These are phyloP conservation scores for Paspalum notatum DNA, from an alignment of 176 grass and related monocot species.

Conservation along the genomic window DNA sequence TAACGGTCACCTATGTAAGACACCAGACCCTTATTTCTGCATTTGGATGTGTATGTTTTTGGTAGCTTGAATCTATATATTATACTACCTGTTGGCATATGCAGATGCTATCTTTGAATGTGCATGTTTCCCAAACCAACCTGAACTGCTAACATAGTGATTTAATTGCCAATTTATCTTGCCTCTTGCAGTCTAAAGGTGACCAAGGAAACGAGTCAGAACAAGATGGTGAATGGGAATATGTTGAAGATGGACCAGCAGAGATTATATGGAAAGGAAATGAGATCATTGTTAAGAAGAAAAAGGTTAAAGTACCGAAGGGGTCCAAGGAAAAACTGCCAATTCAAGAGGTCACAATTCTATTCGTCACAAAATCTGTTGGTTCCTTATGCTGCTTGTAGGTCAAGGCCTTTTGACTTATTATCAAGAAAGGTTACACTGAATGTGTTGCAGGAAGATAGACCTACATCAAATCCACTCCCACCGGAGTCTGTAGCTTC, in stretches of 20 bases:
- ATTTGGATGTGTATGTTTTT: background rate
- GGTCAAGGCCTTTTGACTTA: slow-evolving; percentile 5
- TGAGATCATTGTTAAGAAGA: slow-evolving; percentile 99
- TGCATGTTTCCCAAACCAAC: slow-evolving; percentile 6
- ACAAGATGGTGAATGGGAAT: slow-evolving; percentile 78
- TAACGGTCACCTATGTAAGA: background rate
- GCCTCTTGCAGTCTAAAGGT: slow-evolving; percentile 54
- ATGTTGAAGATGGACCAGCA: slow-evolving; percentile 81
- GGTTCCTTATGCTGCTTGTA: slow-evolving; percentile 10
- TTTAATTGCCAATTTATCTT: slow-evolving; percentile 28
- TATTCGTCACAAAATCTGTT: slow-evolving; percentile 7
- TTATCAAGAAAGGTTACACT: slow-evolving; percentile 19
- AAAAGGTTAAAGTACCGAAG: slow-evolving; percentile 81
- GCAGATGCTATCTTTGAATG: background rate
- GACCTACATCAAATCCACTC: slow-evolving; percentile 90
- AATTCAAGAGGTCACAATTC: slow-evolving; percentile 58
- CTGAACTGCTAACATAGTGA: background rate
- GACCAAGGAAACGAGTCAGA: slow-evolving; percentile 44
- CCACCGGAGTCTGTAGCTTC: slow-evolving; percentile 73
- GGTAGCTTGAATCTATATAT: slow-evolving; percentile 10
- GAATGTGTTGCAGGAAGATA: slow-evolving; percentile 77
- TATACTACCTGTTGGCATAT: background rate
- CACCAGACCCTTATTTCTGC: background rate
- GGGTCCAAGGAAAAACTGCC: slow-evolving; percentile 39
- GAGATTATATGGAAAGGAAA: slow-evolving; percentile 97